Conservation (phyloP, 1,139 yeast genomes). For the Candida smagusa region DNA sequence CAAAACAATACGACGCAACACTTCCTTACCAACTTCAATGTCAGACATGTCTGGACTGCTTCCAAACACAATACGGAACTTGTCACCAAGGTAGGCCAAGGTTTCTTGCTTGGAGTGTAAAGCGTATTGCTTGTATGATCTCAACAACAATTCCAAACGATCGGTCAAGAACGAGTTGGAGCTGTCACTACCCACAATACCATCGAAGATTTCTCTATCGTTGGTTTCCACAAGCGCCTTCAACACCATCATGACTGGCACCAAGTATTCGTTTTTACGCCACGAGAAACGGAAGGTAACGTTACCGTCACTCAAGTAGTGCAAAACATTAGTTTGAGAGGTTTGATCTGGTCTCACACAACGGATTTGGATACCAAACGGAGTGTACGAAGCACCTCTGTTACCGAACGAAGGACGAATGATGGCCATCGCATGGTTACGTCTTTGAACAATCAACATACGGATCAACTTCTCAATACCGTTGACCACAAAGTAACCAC, state of each 20-base stretch:
- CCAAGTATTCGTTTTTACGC: conserved; percentile 92
- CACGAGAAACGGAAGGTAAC: conserved; percentile 95
- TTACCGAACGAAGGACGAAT: conserved; percentile 92
- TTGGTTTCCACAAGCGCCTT: conserved; percentile 88
- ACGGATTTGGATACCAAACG: conserved; percentile 91
- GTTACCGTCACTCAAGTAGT: conserved; percentile 92
- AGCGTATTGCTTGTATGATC: conserved; percentile 80
- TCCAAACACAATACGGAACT: conserved; percentile 89
- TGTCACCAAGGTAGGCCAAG: conserved; percentile 90
- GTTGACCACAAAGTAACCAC: conserved; percentile 94
- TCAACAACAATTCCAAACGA: conserved; percentile 88
- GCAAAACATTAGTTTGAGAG: conserved; percentile 94
- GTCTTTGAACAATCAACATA: conserved; percentile 95
- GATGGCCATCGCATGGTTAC: conserved; percentile 97
- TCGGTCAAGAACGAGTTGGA: conserved; percentile 92
- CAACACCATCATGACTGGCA: conserved; percentile 89
- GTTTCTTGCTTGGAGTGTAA: conserved; percentile 83
- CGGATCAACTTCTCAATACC: conserved; percentile 96
- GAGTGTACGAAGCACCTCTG: conserved; percentile 88
- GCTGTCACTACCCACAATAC: conserved; percentile 86
- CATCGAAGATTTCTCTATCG: conserved; percentile 94
- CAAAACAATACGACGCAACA: conserved; percentile 76
- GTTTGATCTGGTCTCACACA: conserved; percentile 96
- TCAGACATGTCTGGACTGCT: conserved; percentile 87
- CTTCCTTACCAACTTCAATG: conserved; percentile 85